Base-by-base conservation (phyloP, 2,329 filamentous ascomycete species). In the Sporothrix dimorphospora region DNA sequence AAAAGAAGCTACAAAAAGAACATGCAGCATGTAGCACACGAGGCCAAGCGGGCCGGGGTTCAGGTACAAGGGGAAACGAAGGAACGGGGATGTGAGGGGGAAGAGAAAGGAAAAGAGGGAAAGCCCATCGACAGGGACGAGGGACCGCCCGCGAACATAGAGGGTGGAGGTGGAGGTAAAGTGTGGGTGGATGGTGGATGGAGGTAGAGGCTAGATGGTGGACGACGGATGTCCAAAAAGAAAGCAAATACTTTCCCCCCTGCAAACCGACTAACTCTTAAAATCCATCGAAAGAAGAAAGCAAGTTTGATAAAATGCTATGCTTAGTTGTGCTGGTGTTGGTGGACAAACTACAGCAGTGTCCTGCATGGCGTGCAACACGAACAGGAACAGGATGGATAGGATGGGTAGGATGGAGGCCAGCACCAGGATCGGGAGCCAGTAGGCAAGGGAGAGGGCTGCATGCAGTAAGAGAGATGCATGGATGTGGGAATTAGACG, bases 271-370 rank as follows among this genome's bases (percentile, higher is more conserved):
- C 38, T 12, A 63, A 27, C 11, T 63, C 4, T 14, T 27, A 27
- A 27, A 65, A 65, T 65, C 14, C 42, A 34, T 12, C 6, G 24
- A 24, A 42, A 65, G 24, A 65, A 45, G 59, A 19, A 27, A 65
- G 59, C 59, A 65, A 27, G 59, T 65, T 65, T 65, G 59, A 19
- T 27, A 14, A 65, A 63, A 65, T 65, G n/a, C 38, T 38, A 45
- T 65, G 61, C 30, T n/a, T 34, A 42, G 57, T 21, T 24, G 30
- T 42, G 34, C 34, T 40, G 57, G 34, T n/a, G 34, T 7, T 24
- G 40, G 61, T 30, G 40, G 38, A 21, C 11, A 49, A 30, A 34
- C 42, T 66, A 24, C 24, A 65, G 40, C 34, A 49, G 63, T 21
- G 21, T 34, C 42, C 14, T 66, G 42, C 63, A 24, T 49, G 42